A percentile compares a stretch with the other conserved stretches of the same genome.
phyloP scores from a whole-genome alignment of 139 green algal genomes.

The Ettlia oleoabundans region DNA sequence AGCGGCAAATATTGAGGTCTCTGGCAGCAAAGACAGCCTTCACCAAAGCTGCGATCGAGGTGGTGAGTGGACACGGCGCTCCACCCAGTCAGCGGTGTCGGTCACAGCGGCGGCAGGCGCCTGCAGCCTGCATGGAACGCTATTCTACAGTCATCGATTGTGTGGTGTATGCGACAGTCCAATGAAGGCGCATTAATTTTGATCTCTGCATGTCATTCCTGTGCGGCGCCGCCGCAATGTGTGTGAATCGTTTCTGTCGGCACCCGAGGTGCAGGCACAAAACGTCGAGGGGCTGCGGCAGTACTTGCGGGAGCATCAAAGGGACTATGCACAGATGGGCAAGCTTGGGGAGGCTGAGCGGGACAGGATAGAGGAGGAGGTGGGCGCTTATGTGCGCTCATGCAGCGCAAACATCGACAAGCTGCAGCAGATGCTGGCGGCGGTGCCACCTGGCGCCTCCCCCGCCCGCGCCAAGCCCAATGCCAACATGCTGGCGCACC shows the following conservation, averaged over 20 bases:
- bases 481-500: conserved; percentile 69
- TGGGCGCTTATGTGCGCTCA: conserved; percentile 48
- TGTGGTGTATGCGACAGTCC: no score
- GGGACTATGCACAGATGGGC: conserved; percentile 56
- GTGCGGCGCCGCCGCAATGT: no score
- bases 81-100: not conserved
- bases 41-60: conserved; percentile 48
- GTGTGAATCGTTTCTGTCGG: no score
- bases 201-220: no score
- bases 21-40: conserved; percentile 51
- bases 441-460: conserved; percentile 2
- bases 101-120: not conserved
- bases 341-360: conserved; percentile 48
- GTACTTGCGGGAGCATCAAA: conserved; percentile 51
- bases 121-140: no score
- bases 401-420: conserved; percentile 59
- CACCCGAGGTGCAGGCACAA: conserved; percentile 58
- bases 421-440: conserved; percentile 52
- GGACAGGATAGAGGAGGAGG: conserved; percentile 66
- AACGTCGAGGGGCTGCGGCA: conserved; percentile 46
- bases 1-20: conserved; percentile 56
- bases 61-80: conserved; percentile 36
- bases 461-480: conserved; percentile 38
- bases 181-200: no score
- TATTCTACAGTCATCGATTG: no score